Conservation (phyloP, 2,329 filamentous ascomycete genomes). For the Biscogniauxia sp. region DNA sequence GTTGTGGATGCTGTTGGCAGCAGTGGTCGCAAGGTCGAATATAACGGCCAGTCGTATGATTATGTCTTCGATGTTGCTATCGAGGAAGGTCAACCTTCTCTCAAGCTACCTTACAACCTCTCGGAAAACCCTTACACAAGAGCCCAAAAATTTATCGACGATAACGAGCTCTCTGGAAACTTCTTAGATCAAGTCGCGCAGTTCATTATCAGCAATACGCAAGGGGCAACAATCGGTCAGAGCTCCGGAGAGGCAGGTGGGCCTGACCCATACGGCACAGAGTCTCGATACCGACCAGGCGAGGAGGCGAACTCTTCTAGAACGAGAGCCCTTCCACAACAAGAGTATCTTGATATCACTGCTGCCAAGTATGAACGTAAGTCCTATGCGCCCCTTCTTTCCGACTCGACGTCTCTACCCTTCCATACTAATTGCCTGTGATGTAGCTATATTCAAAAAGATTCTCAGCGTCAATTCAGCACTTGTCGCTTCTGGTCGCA, state of each 20-base stretch:
- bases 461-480: constrained; percentile 71
- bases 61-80: constrained; percentile 97
- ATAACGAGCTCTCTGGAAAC: constrained; percentile 81
- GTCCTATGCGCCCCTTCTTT: constrained; percentile 11
- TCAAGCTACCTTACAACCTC: constrained; percentile 93
- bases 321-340: constrained; percentile 71
- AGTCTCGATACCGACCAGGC: constrained; percentile 75
- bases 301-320: constrained; percentile 48
- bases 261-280: constrained; percentile 74
- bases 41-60: constrained; percentile 87
- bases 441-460: constrained; percentile 68
- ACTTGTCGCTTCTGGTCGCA: constrained; percentile 68
- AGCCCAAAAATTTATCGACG: constrained; percentile 84
- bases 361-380: constrained; percentile 65
- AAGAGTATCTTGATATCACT: constrained; percentile 73
- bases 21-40: constrained; percentile 71
- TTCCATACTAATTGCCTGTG: constrained; percentile 9
- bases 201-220: constrained; percentile 87
- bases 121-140: constrained; percentile 91
- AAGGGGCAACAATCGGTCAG: constrained; percentile 79
- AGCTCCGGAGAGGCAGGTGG: constrained; percentile 46
- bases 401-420: not conserved
- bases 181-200: constrained; percentile 92
- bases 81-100: constrained; percentile 85
- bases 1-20: constrained; percentile 88